Evolutionary conservation across 1,139 yeast genomes (phyloP).

Genomic region (Meyerozyma carpophila): DNA sequence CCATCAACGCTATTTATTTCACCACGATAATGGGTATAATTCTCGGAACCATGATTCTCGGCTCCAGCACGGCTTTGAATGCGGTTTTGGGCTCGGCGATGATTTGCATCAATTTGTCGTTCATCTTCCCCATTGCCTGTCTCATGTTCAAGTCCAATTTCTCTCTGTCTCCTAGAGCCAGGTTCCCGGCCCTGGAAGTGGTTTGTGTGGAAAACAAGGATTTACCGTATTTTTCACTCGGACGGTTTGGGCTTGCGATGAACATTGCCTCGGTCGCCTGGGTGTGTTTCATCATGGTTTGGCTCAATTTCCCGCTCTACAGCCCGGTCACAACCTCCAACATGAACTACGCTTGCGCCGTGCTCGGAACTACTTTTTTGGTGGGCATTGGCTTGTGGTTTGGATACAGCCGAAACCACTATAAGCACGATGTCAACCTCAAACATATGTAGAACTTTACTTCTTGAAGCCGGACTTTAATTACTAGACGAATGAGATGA

Average conservation of each 20-base stretch:
- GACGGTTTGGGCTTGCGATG: conserved; percentile 20
- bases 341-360: conserved; percentile 36
- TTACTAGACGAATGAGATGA: too few relatives aligned
- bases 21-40: conserved; percentile 13
- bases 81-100: conserved; percentile 26
- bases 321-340: conserved; percentile 25
- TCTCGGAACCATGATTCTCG: conserved; percentile 21
- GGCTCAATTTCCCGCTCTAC: conserved; percentile 23
- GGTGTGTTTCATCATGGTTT: conserved; percentile 24
- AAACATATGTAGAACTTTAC: background rate
- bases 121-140: conserved; percentile 23
- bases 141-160: conserved; percentile 14
- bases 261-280: conserved; percentile 24
- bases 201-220: conserved; percentile 9
- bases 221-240: conserved; percentile 20
- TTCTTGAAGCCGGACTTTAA: background rate
- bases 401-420: conserved; percentile 16
- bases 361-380: conserved; percentile 25
- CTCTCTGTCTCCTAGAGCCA: conserved; percentile 10
- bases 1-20: conserved; percentile 19
- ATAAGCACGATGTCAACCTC: conserved; percentile 2
- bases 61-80: conserved; percentile 19
- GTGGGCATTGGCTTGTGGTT: conserved; percentile 25
- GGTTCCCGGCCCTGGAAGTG: conserved; percentile 7
- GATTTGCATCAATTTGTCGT: conserved; percentile 26